phyloP scores from a whole-genome alignment of 1,284 basidiomycete genomes.

The Peniophora sp. region DNA sequence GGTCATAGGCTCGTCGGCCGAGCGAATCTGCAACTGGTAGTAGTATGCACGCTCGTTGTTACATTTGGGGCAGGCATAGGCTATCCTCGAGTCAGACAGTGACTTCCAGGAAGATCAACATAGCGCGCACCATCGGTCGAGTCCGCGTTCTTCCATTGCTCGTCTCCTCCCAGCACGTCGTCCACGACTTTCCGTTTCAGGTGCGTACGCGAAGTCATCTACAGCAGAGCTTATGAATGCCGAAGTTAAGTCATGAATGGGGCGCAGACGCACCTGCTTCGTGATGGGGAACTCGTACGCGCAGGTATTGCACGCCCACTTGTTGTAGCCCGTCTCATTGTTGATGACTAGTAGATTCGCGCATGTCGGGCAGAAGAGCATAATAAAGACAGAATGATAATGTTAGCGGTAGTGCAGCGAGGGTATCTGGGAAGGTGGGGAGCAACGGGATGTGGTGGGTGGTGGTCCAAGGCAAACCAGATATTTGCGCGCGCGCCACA shows the following conservation, averaged over 20 bases:
- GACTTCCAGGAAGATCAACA: not conserved
- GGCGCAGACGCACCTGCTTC: constrained; percentile 48
- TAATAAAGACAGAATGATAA: constrained; percentile 22
- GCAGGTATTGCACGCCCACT: constrained; percentile 93
- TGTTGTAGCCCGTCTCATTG: constrained; percentile 67
- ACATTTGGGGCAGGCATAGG: constrained; percentile 83
- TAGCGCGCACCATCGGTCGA: constrained; percentile 63
- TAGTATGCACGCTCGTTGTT: constrained; percentile 88
- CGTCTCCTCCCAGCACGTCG: constrained; percentile 90
- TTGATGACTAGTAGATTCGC: constrained; percentile 87
- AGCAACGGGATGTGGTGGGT: no score
- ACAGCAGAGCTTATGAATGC: constrained; percentile 1
- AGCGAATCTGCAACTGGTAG: constrained; percentile 93
- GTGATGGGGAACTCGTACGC: constrained; percentile 89
- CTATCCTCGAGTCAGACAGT: not conserved
- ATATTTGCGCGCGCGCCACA: no score
- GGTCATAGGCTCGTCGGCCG: constrained; percentile 96
- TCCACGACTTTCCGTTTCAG: constrained; percentile 85
- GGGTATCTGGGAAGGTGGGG: no score
- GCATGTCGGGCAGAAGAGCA: constrained; percentile 96
- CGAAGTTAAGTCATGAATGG: constrained; percentile 2
- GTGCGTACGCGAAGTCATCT: constrained; percentile 86
- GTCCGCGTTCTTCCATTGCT: constrained; percentile 95
- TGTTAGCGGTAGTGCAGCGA: no score
- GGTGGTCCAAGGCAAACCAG: no score